Evolutionary conservation across 768 basidiomycete genomes (phyloP), one percentile per base, ranked within the genome.

Genomic region (Kwoniella sp.): DNA sequence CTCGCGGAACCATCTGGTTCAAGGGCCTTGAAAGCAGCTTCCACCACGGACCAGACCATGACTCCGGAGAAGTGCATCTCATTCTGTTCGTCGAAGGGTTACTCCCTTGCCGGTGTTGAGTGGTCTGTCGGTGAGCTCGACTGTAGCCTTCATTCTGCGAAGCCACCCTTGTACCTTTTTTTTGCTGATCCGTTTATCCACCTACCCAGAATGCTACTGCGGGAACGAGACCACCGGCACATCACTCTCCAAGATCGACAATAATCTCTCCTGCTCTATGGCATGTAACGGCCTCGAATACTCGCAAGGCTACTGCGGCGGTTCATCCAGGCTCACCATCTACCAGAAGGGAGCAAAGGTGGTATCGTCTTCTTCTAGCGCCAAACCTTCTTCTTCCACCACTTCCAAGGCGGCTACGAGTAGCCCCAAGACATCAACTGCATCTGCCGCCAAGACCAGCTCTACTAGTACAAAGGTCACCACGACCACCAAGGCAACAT

Each of bases 101-200:
- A 84, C 79, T 86, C 87, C 0, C 71, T 91, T 45, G 90, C 90
- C 2, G 91, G 86, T 11, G 82, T 86, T 37, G 91, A 93, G 77
- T 93, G 61, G 45, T 60, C 56, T n/a, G 67, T 51, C 23, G 58
- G 57, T 55, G 58, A 38, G 61, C 29, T 22, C 2, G 20, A 23
- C 23, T n/a, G 25, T 26, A 22, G 25, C 47, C 29, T n/a, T 26
- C 48, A 26, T 7, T 50, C 2, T 52, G 9, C 11, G 51, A 25
- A 11, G 41, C 41, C 41, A 11, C n/a, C 11, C n/a, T 45, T n/a
- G 41, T 45, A 45, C 41, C 41, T 45, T 11, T 45, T 45, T 11
- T n/a, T 45, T 11, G n/a, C 41, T 11, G 41, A 11, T 45, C 41
- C n/a, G 41, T 45, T 45, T 45, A n/a, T 45, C n/a, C n/a, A n/a